Evolutionary conservation across 2,329 filamentous ascomycete species (phyloP), one percentile per base, ranked within the genome.

Genomic region (Geosmithia putterillii): DNA sequence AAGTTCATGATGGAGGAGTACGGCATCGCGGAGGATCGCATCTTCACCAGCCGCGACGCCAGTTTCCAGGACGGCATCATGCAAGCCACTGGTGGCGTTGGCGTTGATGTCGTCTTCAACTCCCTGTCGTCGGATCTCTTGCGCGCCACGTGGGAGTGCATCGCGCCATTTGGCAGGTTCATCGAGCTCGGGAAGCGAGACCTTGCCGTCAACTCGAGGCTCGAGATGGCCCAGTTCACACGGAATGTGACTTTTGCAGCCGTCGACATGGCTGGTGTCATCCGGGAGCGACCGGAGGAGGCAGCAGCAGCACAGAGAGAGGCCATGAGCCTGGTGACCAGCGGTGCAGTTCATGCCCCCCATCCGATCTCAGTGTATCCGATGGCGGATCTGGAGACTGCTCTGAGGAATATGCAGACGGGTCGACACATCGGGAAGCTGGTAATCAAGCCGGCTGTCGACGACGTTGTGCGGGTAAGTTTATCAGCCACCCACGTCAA

Each of bases 161-260:
- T 68, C 17, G 58, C 64, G 1, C 45, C 50, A 0, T 57, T 60
- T 45, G 65, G 65, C 1, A 52, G 56, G 2, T 64, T 68, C 40
- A 48, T 67, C 3, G 65, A 67, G 45, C 59, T 67, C 42, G 61
- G 62, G 10, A 59, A 59, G 44, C 54, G 54, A 10, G 61, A 64
- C 40, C 54, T 64, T 18, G 43, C 53, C 2, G 54, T 57, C 19
- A 60, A 65, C 20, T 60, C 56, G 1, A 42, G 44, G 17, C 45
- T 57, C 38, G 45, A 47, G 23, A 68, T 68, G 62, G 45, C 48
- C 3, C 54, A 56, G 1, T 67, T 69, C 41, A 54, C 57, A 10
- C 52, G 43, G 14, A 50, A 48, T 23, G 45, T 43, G 10, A 48
- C 45, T 5, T 53, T 51, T 23, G 42, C 19, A 19, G 32, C 43